Conservation (phyloP, 2,329 filamentous ascomycete species). For the Botryotinia calthae region DNA sequence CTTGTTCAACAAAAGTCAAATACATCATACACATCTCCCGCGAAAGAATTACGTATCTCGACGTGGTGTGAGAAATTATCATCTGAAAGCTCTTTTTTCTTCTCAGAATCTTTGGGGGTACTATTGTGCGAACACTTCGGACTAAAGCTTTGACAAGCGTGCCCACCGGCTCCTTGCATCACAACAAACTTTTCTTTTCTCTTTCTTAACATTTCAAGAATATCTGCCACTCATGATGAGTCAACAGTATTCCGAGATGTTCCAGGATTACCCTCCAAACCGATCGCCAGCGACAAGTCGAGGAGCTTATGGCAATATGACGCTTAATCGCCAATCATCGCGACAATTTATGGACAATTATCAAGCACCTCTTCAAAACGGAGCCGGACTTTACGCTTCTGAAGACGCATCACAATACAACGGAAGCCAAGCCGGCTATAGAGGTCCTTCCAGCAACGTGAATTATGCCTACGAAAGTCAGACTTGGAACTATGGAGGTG, state of each 20-base stretch:
- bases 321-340: slow-evolving; percentile 68
- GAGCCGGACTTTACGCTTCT: slow-evolving; percentile 60
- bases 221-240: slow-evolving; percentile 42
- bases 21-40: not conserved
- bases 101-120: not conserved
- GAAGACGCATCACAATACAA: slow-evolving; percentile 61
- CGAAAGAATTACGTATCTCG: not conserved
- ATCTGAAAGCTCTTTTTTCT: slow-evolving; percentile 26
- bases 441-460: slow-evolving; percentile 27
- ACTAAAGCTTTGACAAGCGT: slow-evolving; percentile 32
- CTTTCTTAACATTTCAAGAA: slow-evolving; percentile 15
- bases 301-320: slow-evolving; percentile 59
- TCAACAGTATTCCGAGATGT: slow-evolving; percentile 63
- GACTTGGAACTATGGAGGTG: slow-evolving; percentile 71
- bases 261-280: slow-evolving; percentile 68
- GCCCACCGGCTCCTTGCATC: slow-evolving; percentile 39
- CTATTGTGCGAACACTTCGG: slow-evolving; percentile 25
- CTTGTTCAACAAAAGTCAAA: not conserved
- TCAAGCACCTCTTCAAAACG: slow-evolving; percentile 44
- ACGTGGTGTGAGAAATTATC: slow-evolving; percentile 19
- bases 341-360: slow-evolving; percentile 71
- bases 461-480: slow-evolving; percentile 68
- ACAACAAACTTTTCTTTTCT: slow-evolving; percentile 27
- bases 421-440: slow-evolving; percentile 38
- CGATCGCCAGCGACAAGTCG: slow-evolving; percentile 75